phyloP scores from a whole-genome alignment of 305 asterid genomes.

The Lippia alba region DNA sequence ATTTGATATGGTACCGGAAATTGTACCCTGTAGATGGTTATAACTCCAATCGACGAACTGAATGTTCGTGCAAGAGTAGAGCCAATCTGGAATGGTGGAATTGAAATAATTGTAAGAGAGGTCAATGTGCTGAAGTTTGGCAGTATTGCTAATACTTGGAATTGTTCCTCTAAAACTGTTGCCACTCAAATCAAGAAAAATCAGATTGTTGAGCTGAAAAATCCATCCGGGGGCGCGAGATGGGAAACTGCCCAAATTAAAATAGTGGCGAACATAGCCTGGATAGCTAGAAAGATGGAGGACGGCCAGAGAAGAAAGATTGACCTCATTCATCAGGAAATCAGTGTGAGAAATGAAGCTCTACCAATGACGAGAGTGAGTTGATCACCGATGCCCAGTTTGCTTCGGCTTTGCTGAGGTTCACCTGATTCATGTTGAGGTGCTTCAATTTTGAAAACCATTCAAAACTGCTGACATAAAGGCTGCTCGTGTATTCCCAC shows the following conservation, averaged over 20 bases:
- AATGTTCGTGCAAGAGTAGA: conserved; percentile 36
- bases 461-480: neutral
- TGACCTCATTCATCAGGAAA: neutral
- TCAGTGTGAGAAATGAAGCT: neutral
- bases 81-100: conserved; percentile 35
- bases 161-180: neutral
- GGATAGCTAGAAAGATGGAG: neutral
- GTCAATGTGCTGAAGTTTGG: no score
- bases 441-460: neutral
- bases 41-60: conserved; percentile 13
- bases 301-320: neutral
- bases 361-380: neutral
- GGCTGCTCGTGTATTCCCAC: no score
- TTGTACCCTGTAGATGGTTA: conserved; percentile 9
- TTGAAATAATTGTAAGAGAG: no score
- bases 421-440: neutral
- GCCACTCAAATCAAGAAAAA: neutral
- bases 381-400: neutral
- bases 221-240: neutral
- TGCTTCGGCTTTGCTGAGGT: neutral
- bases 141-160: no score
- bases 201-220: neutral
- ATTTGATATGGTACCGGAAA: conserved; percentile 31
- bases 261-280: no score
- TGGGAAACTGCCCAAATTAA: neutral